Evolutionary conservation across 306 rosid genomes (phyloP).

Genomic region (Alnus glutinosa): DNA sequence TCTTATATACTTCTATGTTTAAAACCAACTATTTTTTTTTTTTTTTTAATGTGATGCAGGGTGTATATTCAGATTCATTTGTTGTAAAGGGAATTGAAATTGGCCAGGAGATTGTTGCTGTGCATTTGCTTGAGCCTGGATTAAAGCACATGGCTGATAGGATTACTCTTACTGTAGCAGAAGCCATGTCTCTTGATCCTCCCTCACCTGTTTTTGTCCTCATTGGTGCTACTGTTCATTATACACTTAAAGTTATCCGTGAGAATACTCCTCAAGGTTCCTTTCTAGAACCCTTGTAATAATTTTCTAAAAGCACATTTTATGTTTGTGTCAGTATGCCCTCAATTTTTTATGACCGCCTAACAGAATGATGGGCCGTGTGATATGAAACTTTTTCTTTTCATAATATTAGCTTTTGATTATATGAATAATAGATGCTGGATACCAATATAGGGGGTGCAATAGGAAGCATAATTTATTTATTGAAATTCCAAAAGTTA

Average conservation of each 20-base stretch:
- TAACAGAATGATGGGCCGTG: conserved; percentile 17
- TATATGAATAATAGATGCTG: background rate
- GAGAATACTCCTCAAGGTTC: conserved; percentile 83
- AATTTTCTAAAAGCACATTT: conserved; percentile 8
- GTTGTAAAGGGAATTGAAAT: conserved; percentile 84
- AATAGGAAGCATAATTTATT: background rate
- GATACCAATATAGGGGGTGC: background rate
- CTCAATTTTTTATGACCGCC: conserved; percentile 16
- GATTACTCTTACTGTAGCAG: conserved; percentile 90
- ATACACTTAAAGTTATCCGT: conserved; percentile 74
- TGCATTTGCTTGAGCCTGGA: conserved; percentile 75
- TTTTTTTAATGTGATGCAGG: conserved; percentile 59
- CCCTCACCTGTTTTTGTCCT: conserved; percentile 91
- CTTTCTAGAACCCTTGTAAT: conserved; percentile 19
- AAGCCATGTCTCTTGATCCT: conserved; percentile 91
- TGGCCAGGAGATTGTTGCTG: conserved; percentile 86
- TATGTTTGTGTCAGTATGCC: conserved; percentile 17
- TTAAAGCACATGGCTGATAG: conserved; percentile 61
- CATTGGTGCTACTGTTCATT: conserved; percentile 69
- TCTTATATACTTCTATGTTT: conserved; percentile 23
- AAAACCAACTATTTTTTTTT: conserved; percentile 21
- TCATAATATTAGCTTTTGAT: background rate
- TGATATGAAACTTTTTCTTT: background rate
- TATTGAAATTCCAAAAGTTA: background rate
- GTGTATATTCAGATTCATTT: conserved; percentile 85